phyloP scores from a whole-genome alignment of 208 protist species.

The Trypanosoma boissoni region DNA sequence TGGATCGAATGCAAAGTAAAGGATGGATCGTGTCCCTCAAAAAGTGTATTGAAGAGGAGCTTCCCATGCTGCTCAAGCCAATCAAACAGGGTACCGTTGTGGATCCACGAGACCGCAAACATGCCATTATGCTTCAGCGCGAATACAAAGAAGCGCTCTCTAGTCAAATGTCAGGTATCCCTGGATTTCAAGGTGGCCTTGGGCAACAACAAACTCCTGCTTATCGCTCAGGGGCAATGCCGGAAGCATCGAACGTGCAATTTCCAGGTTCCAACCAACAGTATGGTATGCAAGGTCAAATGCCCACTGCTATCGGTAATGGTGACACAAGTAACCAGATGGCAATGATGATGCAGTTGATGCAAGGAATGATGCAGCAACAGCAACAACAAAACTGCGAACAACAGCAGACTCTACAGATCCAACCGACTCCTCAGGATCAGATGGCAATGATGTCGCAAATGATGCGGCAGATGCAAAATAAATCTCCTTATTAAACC shows the following conservation, averaged over 20 bases:
- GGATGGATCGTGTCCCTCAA: constrained; percentile 47
- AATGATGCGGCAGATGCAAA: constrained; percentile 31
- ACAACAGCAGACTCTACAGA: constrained; percentile 1
- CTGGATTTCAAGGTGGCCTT: constrained; percentile 24
- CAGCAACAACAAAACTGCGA: constrained; percentile 22
- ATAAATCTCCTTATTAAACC: constrained; percentile 2
- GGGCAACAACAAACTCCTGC: constrained; percentile 6
- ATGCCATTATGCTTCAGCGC: constrained; percentile 34
- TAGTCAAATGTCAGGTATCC: constrained; percentile 26
- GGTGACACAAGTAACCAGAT: constrained; percentile 7
- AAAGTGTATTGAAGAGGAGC: constrained; percentile 50
- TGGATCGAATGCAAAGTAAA: constrained; percentile 49
- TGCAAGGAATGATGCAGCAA: constrained; percentile 23
- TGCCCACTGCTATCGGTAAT: not conserved
- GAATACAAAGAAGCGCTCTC: constrained; percentile 27
- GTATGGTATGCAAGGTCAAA: constrained; percentile 9
- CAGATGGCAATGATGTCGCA: constrained; percentile 48
- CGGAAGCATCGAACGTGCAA: constrained; percentile 26
- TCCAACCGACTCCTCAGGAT: constrained; percentile 16
- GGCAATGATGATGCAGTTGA: constrained; percentile 37
- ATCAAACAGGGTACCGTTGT: constrained; percentile 47
- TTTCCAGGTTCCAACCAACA: not conserved
- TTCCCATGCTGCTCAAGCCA: constrained; percentile 70
- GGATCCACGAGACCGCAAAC: constrained; percentile 52
- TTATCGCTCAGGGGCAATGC: constrained; percentile 10